phyloP scores from a whole-genome alignment of 2,329 filamentous ascomycete genomes.

The Pseudogymnoascus sp. region DNA sequence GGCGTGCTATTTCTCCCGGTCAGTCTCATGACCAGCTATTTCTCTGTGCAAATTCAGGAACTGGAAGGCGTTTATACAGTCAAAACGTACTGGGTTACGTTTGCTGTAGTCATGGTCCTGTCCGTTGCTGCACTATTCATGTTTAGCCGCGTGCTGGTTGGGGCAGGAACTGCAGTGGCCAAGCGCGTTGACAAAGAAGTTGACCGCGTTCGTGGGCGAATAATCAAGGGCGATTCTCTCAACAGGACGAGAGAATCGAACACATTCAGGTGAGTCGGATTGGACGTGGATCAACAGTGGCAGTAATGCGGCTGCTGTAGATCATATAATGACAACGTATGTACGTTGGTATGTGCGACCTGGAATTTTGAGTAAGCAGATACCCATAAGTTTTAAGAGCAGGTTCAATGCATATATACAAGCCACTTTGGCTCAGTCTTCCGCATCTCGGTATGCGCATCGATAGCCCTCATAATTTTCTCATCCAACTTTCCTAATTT shows the following conservation, averaged over 20 bases:
- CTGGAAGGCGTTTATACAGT: constrained; percentile 49
- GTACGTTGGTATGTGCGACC: background rate
- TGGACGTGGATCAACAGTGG: background rate
- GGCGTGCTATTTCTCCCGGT: constrained; percentile 70
- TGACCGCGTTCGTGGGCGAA: background rate
- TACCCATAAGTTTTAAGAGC: background rate
- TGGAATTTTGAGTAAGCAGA: background rate
- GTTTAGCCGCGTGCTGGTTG: constrained; percentile 39
- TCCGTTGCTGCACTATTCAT: constrained; percentile 52
- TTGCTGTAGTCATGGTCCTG: constrained; percentile 53
- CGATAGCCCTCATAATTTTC: background rate
- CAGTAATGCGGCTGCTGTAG: background rate
- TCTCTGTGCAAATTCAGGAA: constrained; percentile 56
- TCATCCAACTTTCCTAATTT: background rate
- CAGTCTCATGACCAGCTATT: constrained; percentile 67
- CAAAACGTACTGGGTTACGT: constrained; percentile 59
- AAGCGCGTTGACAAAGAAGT: background rate
- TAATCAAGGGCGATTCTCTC: background rate
- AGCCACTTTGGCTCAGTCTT: background rate
- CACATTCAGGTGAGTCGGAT: background rate
- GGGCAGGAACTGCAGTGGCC: constrained; percentile 19
- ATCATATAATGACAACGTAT: background rate
- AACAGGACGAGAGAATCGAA: background rate
- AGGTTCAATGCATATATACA: background rate
- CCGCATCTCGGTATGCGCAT: background rate